These are phyloP conservation scores for Colletotrichum siamense DNA, from an alignment of 2,329 filamentous ascomycete genomes.

Conservation along the genomic window DNA sequence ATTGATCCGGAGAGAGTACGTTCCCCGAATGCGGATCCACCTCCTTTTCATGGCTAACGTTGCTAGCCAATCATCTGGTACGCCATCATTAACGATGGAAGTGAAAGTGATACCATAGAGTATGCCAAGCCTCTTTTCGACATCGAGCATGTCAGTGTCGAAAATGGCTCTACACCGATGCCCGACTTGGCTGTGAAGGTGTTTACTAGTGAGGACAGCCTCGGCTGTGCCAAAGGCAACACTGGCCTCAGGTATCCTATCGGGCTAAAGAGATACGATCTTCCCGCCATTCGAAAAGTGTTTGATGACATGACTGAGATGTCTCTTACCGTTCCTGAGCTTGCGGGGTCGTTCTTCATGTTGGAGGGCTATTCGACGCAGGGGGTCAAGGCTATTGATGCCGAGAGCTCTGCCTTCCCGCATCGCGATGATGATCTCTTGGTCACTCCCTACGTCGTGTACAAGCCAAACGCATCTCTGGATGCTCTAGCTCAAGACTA, in stretches of 20 bases:
- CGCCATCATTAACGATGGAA: slow-evolving; percentile 44
- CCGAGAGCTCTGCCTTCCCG: slow-evolving; percentile 36
- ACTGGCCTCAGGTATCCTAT: slow-evolving; percentile 48
- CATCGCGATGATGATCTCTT: slow-evolving; percentile 41
- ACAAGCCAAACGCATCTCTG: slow-evolving; percentile 25
- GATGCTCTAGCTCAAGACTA: slow-evolving; percentile 37
- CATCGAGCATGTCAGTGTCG: slow-evolving; percentile 38
- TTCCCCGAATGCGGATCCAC: slow-evolving; percentile 26
- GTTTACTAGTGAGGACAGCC: slow-evolving; percentile 37
- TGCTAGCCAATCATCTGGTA: slow-evolving; percentile 43
- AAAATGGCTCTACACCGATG: slow-evolving; percentile 40
- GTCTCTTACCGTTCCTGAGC: slow-evolving; percentile 36
- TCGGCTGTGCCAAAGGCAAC: slow-evolving; percentile 45
- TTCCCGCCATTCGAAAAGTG: slow-evolving; percentile 26
- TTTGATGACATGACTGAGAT: slow-evolving; percentile 37
- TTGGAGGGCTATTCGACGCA: slow-evolving; percentile 30
- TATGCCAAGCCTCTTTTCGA: slow-evolving; percentile 46
- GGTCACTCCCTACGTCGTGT: slow-evolving; percentile 33
- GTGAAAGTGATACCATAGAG: slow-evolving; percentile 35
- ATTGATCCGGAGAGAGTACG: slow-evolving; percentile 30
- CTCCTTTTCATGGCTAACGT: background rate
- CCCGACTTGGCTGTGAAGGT: slow-evolving; percentile 46
- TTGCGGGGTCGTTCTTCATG: slow-evolving; percentile 24
- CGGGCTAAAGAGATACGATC: slow-evolving; percentile 42
- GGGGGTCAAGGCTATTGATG: slow-evolving; percentile 36